A percentile compares a stretch with the other conserved stretches of the same genome.
These are phyloP conservation scores for Daedaleopsis nitida DNA, from an alignment of 768 basidiomycete species.

Conservation along the genomic window DNA sequence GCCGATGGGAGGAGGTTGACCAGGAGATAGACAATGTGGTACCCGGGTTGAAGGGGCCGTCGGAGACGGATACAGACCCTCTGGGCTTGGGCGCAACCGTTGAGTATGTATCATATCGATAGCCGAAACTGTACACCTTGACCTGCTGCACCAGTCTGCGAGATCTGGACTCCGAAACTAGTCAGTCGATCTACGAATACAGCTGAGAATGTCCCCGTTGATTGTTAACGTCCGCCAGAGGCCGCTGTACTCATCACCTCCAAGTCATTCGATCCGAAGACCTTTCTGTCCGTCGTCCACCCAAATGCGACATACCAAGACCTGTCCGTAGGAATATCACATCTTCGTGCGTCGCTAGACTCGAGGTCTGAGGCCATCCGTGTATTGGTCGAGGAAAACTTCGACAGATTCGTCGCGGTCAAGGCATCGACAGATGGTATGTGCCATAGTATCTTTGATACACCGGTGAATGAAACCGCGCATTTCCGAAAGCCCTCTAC, in stretches of 20 bases:
- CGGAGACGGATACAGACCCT: conserved; percentile 71
- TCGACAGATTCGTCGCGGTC: conserved; percentile 96
- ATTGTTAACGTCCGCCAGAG: conserved; percentile 44
- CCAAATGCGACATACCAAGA: conserved; percentile 96
- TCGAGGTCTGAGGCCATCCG: conserved; percentile 92
- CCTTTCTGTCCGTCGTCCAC: conserved; percentile 87
- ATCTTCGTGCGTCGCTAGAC: conserved; percentile 80
- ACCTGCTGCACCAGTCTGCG: conserved; percentile 46
- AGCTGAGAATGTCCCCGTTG: not conserved
- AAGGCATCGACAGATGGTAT: conserved; percentile 95
- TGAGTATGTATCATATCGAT: conserved; percentile 47
- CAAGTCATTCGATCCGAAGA: conserved; percentile 95
- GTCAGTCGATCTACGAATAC: conserved; percentile 43
- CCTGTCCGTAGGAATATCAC: conserved; percentile 73
- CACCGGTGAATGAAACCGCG: no score
- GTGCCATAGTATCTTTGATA: conserved; percentile 9
- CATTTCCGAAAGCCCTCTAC: conserved; percentile 62
- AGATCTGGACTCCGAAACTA: conserved; percentile 77
- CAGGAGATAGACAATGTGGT: conserved; percentile 80
- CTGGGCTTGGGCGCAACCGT: conserved; percentile 71
- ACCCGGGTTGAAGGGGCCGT: conserved; percentile 62
- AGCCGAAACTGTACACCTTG: conserved; percentile 3
- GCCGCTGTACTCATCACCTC: conserved; percentile 83
- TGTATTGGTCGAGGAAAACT: conserved; percentile 95
- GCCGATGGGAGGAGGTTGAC: conserved; percentile 90